phyloP scores from a whole-genome alignment of 1,284 basidiomycete genomes.

The Puccinia polysora region DNA sequence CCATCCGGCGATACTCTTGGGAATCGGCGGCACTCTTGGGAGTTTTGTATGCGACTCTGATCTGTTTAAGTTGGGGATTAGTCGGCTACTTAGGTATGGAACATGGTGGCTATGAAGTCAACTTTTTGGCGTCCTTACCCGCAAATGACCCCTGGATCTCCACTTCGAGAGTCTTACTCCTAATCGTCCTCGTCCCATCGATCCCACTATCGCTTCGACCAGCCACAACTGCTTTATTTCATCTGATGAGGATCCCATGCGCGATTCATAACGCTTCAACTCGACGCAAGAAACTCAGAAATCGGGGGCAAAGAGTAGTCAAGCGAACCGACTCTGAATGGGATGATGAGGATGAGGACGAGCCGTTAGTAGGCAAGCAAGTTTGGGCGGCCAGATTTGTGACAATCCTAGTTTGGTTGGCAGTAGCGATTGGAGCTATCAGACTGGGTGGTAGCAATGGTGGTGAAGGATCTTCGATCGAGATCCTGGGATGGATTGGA shows the following conservation, averaged over 20 bases:
- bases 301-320: background rate
- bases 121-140: slow-evolving; percentile 48
- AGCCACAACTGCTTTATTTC: slow-evolving; percentile 43
- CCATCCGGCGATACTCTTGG: slow-evolving; percentile 48
- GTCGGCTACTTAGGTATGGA: slow-evolving; percentile 49
- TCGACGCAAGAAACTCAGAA: slow-evolving; percentile 29
- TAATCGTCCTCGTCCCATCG: slow-evolving; percentile 45
- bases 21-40: slow-evolving; percentile 48
- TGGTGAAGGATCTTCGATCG: slow-evolving; percentile 45
- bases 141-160: slow-evolving; percentile 47
- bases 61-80: slow-evolving; percentile 50
- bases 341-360: slow-evolving; percentile 42
- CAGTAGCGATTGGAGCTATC: slow-evolving; percentile 36
- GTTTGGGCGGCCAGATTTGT: slow-evolving; percentile 30
- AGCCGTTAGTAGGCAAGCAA: slow-evolving; percentile 24
- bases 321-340: slow-evolving; percentile 24
- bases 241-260: slow-evolving; percentile 36
- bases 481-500: slow-evolving; percentile 46
- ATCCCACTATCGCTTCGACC: slow-evolving; percentile 44
- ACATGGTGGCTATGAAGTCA: slow-evolving; percentile 45
- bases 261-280: slow-evolving; percentile 32
- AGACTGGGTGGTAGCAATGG: slow-evolving; percentile 41
- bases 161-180: slow-evolving; percentile 46
- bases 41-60: slow-evolving; percentile 43
- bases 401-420: slow-evolving; percentile 42